These are phyloP conservation scores for Epichloe festucae DNA, from an alignment of 2,329 filamentous ascomycete genomes.

Conservation along the genomic window DNA sequence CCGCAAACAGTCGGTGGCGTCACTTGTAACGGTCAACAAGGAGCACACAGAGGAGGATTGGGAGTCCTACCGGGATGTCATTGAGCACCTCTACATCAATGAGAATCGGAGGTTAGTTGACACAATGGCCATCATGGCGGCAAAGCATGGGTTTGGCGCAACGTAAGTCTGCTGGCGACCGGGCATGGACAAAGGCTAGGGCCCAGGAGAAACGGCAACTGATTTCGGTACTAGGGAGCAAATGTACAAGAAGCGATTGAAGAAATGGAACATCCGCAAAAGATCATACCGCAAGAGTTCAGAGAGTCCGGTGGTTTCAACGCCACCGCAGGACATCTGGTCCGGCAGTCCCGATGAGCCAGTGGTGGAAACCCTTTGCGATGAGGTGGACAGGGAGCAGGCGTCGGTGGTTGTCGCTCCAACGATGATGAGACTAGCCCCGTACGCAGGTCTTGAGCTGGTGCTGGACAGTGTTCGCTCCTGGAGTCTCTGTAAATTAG, in stretches of 20 bases:
- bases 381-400: not conserved
- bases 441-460: constrained; percentile 18
- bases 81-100: constrained; percentile 21
- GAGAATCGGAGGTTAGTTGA: constrained; percentile 24
- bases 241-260: constrained; percentile 27
- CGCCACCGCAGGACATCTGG: not conserved
- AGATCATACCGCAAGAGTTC: constrained; percentile 19
- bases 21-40: constrained; percentile 16
- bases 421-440: constrained; percentile 12
- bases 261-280: constrained; percentile 26
- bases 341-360: not conserved
- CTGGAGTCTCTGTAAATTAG: constrained; percentile 24
- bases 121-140: constrained; percentile 22
- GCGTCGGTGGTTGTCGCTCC: constrained; percentile 11
- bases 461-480: constrained; percentile 21
- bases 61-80: constrained; percentile 19
- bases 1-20: constrained; percentile 12
- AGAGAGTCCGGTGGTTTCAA: constrained; percentile 1
- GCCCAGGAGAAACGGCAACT: not conserved
- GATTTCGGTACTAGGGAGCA: constrained; percentile 16
- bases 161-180: constrained; percentile 18
- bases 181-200: too few relatives aligned
- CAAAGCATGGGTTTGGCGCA: constrained; percentile 22
- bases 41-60: constrained; percentile 24
- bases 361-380: constrained; percentile 1